Conservation (phyloP, 495 filamentous ascomycete species). For the Aspergillus cavernicola region DNA sequence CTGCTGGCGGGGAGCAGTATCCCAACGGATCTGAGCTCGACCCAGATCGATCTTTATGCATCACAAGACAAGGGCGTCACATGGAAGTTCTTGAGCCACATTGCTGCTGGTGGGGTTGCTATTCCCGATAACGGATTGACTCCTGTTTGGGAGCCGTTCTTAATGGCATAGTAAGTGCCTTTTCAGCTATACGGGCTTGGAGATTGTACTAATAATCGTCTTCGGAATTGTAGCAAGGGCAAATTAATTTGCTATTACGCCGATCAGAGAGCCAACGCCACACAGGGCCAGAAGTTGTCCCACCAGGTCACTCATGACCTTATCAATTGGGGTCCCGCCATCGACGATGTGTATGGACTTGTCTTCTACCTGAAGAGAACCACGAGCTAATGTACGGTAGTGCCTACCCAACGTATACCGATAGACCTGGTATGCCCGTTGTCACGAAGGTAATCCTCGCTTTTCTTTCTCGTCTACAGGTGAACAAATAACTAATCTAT, state of each 20-base stretch:
- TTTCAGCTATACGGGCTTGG: not conserved
- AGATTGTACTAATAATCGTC: not conserved
- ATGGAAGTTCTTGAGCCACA: slow-evolving; percentile 64
- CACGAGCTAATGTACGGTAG: slow-evolving; percentile 15
- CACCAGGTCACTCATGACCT: slow-evolving; percentile 58
- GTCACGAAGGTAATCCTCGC: slow-evolving; percentile 42
- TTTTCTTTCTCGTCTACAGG: not conserved
- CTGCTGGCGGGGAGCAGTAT: slow-evolving; percentile 61
- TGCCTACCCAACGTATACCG: slow-evolving; percentile 53
- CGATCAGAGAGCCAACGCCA: slow-evolving; percentile 59
- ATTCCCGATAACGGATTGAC: slow-evolving; percentile 59
- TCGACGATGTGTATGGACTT: slow-evolving; percentile 54
- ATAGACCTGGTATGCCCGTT: slow-evolving; percentile 65
- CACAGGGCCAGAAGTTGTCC: slow-evolving; percentile 62
- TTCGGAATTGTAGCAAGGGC: slow-evolving; percentile 34
- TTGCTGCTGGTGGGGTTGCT: slow-evolving; percentile 61
- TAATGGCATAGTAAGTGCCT: slow-evolving; percentile 43
- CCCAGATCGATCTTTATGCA: slow-evolving; percentile 66
- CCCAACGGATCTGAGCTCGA: slow-evolving; percentile 56
- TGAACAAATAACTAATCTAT: not conserved
- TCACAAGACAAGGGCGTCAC: slow-evolving; percentile 53
- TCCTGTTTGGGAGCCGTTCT: slow-evolving; percentile 69
- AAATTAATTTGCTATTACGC: slow-evolving; percentile 64
- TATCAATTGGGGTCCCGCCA: slow-evolving; percentile 51
- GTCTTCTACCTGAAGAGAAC: not conserved